Base-by-base conservation (phyloP, 345 rosid species). In the Anastatica hierochuntica region DNA sequence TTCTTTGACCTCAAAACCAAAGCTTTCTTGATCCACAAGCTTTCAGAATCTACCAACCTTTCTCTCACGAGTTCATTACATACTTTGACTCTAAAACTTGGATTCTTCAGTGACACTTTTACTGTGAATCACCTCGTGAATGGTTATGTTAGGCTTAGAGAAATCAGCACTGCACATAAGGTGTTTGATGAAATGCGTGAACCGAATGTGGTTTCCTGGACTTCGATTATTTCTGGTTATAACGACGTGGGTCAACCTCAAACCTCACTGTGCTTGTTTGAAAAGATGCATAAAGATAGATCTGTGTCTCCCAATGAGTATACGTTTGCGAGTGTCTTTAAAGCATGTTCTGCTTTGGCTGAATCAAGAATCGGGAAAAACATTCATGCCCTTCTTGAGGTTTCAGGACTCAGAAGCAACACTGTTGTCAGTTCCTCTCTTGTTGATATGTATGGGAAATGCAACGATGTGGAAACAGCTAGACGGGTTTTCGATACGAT, bases 361-460 rank as follows among this genome's bases (percentile, higher is more conserved):
- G 62, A 75, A 23, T 60, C 76, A 24, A 36, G 53, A 56, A 53
- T 52, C 10, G 97, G 92, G 10, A 78, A 61, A 62, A 71, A 26
- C 47, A 49, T 83, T 1, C 95, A 88, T 64, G 76, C 80, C 52
- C 77, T 41, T 57, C 77, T 78, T 17, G 81, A 74, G 70, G 40
- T 66, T 38, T 54, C 72, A 9, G 89, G 87, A 3, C 68, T 74
- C 11, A 70, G 37, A 8, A 38, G 49, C 13, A 75, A 85, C 48
- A 63, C 68, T 8, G 95, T 83, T 63, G 83, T 81, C 21, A 76
- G 74, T 34, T 80, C 95, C 57, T 77, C 97, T 8, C 85, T 85
- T 57, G 71, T 89, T 58, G 83, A 83, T 52, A 88, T 88, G 95
- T 88, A 85, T 43, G 97, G 97, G 36, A 82, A 88, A 72, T 85